Percentiles rank a stretch among this genome's conserved stretches.
Evolutionary conservation across 2,329 filamentous ascomycete genomes (phyloP).

Genomic region (Tricladium varicosporioides): DNA sequence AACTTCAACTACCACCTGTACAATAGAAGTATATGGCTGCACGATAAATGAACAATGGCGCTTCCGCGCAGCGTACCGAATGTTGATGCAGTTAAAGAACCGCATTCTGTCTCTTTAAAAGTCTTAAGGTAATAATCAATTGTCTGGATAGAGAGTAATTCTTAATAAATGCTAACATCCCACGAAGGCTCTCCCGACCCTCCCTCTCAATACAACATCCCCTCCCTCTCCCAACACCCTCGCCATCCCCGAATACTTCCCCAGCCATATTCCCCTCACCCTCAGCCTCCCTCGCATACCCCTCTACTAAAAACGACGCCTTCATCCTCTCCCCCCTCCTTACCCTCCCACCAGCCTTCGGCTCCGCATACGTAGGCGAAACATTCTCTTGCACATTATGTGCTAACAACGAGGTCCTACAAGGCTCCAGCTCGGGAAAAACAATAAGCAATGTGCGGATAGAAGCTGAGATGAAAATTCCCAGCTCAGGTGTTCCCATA

Average conservation of each 20-base stretch:
- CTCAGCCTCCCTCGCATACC: slow-evolving; percentile 75
- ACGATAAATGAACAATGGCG: slow-evolving; percentile 26
- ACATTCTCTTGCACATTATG: slow-evolving; percentile 92
- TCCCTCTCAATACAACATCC: slow-evolving; percentile 71
- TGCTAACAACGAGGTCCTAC: slow-evolving; percentile 79
- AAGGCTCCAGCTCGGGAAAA: slow-evolving; percentile 39
- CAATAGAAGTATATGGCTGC: slow-evolving; percentile 18
- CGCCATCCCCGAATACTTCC: slow-evolving; percentile 37
- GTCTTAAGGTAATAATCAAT: slow-evolving; percentile 56
- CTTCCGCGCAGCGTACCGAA: slow-evolving; percentile 31
- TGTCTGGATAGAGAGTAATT: neutral
- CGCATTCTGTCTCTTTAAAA: slow-evolving; percentile 76
- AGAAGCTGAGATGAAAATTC: slow-evolving; percentile 93
- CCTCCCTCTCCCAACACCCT: slow-evolving; percentile 48
- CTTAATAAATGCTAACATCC: slow-evolving; percentile 2
- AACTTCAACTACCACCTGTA: neutral
- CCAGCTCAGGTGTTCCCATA: slow-evolving; percentile 57
- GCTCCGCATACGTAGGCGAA: slow-evolving; percentile 92
- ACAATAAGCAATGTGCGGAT: slow-evolving; percentile 74
- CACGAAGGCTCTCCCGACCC: slow-evolving; percentile 72
- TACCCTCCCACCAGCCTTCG: slow-evolving; percentile 86
- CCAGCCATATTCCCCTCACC: slow-evolving; percentile 38
- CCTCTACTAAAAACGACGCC: slow-evolving; percentile 46
- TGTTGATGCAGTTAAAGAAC: slow-evolving; percentile 57
- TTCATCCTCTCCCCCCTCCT: slow-evolving; percentile 61